Evolutionary conservation across 2,329 filamentous ascomycete species (phyloP), one percentile per base, ranked within the genome.

Genomic region (Hymenoscyphus linearis): DNA sequence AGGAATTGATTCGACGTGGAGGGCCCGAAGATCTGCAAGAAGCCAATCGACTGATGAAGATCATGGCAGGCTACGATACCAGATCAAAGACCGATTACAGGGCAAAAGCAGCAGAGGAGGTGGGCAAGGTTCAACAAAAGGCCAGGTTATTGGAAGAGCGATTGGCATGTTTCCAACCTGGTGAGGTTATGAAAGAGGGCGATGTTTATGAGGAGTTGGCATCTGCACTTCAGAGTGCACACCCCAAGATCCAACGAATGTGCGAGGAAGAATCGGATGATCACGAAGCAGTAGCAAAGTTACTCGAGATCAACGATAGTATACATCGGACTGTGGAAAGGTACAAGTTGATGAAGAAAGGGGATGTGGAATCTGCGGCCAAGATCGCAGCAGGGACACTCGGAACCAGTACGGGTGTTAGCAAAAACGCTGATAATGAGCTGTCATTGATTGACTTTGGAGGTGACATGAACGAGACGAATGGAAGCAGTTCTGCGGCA

Each of bases 231-330:
- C 90, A 91, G 74, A 97, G 89, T 72, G 95, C 95, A 2, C 95
- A 99, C 71, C 95, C 95, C 9, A 99, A 99, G 79, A 98, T 99
- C 66, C 93, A 98, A 74, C 97, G 91, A 77, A 99, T 99, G 93
- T 98, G 93, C 72, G 93, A 98, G 75, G 95, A 99, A 75, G 95
- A 99, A 73, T 97, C 93, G 12, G 93, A 98, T 64, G 95, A 99
- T 72, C 87, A 92, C 64, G 95, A 97, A 77, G 95, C 95, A 4
- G 95, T 99, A 5, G 90, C 92, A 52, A 96, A 96, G 76, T 81
- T 99, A 12, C 83, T 99, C 60, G 92, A 98, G 73, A 98, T 99
- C 72, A 99, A 99, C 73, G 95, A 99, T 76, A 97, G 93, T 77
- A 99, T 99, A 83, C 91, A 98, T 73, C 86, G 93, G 65, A 99